phyloP scores from a whole-genome alignment of 441 rosid genomes.

The Croton setiger region DNA sequence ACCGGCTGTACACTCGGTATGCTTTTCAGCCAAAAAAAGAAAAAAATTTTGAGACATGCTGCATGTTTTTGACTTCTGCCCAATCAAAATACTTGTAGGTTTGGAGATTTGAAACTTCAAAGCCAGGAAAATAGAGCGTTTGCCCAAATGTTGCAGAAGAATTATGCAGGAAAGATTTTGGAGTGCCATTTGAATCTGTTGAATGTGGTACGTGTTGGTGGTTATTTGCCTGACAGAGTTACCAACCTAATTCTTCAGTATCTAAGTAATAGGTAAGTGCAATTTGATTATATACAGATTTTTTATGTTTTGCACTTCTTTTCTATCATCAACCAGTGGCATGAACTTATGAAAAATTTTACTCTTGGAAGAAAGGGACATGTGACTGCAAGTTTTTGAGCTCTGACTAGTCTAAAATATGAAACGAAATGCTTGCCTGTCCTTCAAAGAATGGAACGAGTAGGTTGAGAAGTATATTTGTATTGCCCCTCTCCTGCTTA shows the following conservation, averaged over 20 bases:
- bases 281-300: neutral
- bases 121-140: slow-evolving; percentile 86
- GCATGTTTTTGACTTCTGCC: slow-evolving; percentile 2
- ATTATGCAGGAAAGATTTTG: slow-evolving; percentile 87
- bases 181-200: slow-evolving; percentile 88
- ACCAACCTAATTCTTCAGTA: slow-evolving; percentile 93
- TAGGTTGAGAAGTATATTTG: neutral
- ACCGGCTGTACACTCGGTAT: slow-evolving; percentile 90
- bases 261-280: slow-evolving; percentile 77
- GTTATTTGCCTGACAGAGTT: slow-evolving; percentile 96
- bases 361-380: neutral
- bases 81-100: slow-evolving; percentile 43
- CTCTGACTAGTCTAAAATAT: neutral
- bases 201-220: slow-evolving; percentile 74
- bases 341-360: neutral
- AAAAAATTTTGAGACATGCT: neutral
- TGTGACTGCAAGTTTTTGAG: neutral
- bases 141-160: slow-evolving; percentile 91
- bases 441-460: neutral
- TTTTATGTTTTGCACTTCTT: neutral
- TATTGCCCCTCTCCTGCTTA: neutral
- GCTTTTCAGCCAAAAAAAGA: slow-evolving; percentile 14
- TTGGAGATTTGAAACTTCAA: slow-evolving; percentile 93
- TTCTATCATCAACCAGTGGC: neutral
- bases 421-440: neutral